phyloP scores from a whole-genome alignment of 1,284 basidiomycete genomes.

The Ganoderma resinaceum region DNA sequence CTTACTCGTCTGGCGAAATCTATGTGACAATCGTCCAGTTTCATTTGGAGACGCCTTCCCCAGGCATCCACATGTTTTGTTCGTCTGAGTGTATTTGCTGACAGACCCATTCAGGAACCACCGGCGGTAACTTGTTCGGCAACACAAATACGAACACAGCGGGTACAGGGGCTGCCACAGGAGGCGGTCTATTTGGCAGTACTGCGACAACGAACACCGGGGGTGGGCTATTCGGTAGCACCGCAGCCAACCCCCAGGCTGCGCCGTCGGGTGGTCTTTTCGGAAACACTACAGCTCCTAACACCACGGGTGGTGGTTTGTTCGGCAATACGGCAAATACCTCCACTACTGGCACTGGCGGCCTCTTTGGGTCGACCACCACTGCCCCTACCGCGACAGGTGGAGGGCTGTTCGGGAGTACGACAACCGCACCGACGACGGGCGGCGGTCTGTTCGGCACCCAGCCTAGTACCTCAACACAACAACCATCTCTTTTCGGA shows the following conservation, averaged over 20 bases:
- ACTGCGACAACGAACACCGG: constrained; percentile 21
- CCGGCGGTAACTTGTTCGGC: constrained; percentile 41
- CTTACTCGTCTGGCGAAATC: too few species aligned
- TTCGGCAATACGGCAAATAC: constrained; percentile 15
- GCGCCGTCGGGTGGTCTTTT: constrained; percentile 31
- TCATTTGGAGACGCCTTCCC: background rate
- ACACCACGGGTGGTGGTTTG: constrained; percentile 4
- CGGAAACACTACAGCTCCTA: constrained; percentile 22
- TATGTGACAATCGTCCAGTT: background rate
- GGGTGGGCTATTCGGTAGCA: constrained; percentile 44
- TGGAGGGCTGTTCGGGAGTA: constrained; percentile 19
- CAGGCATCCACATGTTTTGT: background rate
- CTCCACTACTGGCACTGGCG: constrained; percentile 22
- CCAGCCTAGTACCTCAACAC: background rate
- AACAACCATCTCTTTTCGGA: constrained; percentile 2
- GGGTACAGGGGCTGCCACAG: constrained; percentile 7
- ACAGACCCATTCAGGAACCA: constrained; percentile 3
- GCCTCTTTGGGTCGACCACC: constrained; percentile 31
- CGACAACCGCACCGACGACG: constrained; percentile 6
- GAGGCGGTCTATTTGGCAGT: constrained; percentile 30
- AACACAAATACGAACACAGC: constrained; percentile 17
- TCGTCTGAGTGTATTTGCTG: background rate
- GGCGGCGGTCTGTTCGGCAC: constrained; percentile 15
- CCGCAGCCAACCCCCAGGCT: constrained; percentile 24
- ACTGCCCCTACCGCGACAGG: constrained; percentile 9